phyloP scores from a whole-genome alignment of 1,139 yeast species.

The Hansenula sp. region DNA sequence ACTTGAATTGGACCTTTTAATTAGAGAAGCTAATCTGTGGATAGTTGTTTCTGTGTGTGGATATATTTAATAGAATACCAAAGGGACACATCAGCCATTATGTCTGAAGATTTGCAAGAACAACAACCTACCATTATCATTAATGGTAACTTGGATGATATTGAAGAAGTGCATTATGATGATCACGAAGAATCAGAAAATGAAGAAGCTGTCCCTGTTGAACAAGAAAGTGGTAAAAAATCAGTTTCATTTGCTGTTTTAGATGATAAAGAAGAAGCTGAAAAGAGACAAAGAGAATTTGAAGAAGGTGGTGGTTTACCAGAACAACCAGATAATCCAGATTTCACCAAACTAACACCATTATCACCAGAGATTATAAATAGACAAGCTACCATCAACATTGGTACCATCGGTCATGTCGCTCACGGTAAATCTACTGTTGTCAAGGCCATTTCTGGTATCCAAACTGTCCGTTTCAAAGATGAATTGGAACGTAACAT shows the following conservation, averaged over 20 bases:
- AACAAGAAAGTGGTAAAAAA: conserved; percentile 53
- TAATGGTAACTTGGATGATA: conserved; percentile 60
- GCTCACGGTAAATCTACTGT: conserved; percentile 99
- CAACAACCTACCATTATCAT: conserved; percentile 83
- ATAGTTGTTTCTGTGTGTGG: no score
- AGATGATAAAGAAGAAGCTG: conserved; percentile 62
- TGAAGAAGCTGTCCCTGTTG: conserved; percentile 28
- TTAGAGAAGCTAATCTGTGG: neutral
- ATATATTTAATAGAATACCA: neutral
- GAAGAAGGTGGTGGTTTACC: conserved; percentile 99
- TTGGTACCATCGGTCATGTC: conserved; percentile 99
- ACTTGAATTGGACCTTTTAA: neutral
- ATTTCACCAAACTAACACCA: conserved; percentile 74
- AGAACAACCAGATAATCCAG: conserved; percentile 90
- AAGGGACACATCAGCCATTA: conserved; percentile 13
- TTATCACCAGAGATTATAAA: conserved; percentile 92
- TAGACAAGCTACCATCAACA: conserved; percentile 98
- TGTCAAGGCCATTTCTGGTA: conserved; percentile 98
- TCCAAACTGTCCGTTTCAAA: conserved; percentile 97
- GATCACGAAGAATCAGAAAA: conserved; percentile 31
- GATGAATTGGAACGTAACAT: conserved; percentile 98
- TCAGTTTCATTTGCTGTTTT: conserved; percentile 80
- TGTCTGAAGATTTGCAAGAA: conserved; percentile 70
- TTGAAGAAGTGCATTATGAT: conserved; percentile 40
- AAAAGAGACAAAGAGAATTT: conserved; percentile 77